These are phyloP conservation scores for Pseudozyma thailandica DNA, from an alignment of 1,284 basidiomycete genomes.

Conservation along the genomic window DNA sequence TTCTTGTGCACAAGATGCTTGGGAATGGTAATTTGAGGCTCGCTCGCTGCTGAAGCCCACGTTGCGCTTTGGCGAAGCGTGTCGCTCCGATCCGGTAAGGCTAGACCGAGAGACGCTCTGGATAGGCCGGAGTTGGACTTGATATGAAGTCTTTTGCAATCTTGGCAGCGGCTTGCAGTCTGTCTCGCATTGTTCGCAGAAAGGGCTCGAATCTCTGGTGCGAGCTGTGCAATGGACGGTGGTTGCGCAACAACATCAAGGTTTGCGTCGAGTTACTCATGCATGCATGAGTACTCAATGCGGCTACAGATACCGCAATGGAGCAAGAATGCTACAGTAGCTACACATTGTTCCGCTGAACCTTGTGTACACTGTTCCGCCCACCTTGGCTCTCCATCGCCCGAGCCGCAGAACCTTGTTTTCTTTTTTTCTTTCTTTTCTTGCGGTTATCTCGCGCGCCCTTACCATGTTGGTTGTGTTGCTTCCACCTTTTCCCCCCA, in stretches of 20 bases:
- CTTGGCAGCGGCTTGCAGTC: no score
- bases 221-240: no score
- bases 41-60: constrained; percentile 9
- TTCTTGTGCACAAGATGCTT: no score
- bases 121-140: background rate
- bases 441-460: background rate
- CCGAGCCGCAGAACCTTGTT: constrained; percentile 18
- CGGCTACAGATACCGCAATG: constrained; percentile 18
- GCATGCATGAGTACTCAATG: constrained; percentile 10
- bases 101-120: constrained; percentile 5
- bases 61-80: background rate
- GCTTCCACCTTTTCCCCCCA: background rate
- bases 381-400: background rate
- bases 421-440: background rate
- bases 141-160: background rate
- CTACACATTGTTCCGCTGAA: constrained; percentile 11
- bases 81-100: background rate
- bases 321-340: background rate
- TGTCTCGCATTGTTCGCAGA: no score
- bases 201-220: no score
- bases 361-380: constrained; percentile 4
- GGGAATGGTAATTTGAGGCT: no score
- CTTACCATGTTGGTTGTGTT: background rate
- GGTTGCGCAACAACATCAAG: constrained; percentile 38
- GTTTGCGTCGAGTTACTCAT: constrained; percentile 17